These are phyloP conservation scores for Xylariaceae sp. DNA, from an alignment of 2,329 filamentous ascomycete species.

Conservation along the genomic window DNA sequence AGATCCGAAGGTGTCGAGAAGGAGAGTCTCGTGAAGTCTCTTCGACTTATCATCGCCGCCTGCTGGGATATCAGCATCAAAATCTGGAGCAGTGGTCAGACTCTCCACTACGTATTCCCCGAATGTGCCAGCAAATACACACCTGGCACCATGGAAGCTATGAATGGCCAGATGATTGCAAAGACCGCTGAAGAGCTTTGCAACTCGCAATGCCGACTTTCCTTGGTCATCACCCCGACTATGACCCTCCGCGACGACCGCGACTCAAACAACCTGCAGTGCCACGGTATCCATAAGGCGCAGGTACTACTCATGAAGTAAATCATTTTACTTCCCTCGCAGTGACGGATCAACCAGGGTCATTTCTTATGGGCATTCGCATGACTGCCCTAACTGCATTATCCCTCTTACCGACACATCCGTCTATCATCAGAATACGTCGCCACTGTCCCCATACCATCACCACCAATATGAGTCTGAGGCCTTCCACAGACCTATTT, in stretches of 20 bases:
- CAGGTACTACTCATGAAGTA: conserved; percentile 34
- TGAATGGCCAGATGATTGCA: conserved; percentile 23
- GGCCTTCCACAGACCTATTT: no score
- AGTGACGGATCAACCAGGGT: neutral
- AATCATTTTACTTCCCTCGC: neutral
- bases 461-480: no score
- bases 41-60: conserved; percentile 24
- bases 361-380: neutral
- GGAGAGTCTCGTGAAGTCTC: conserved; percentile 15
- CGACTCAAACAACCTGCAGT: conserved; percentile 17
- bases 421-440: neutral
- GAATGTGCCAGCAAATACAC: conserved; percentile 27
- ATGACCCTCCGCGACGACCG: conserved; percentile 29
- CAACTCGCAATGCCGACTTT: conserved; percentile 25
- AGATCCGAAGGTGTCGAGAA: conserved; percentile 17
- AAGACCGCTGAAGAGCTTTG: conserved; percentile 22
- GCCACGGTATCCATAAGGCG: conserved; percentile 27
- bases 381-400: neutral
- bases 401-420: neutral
- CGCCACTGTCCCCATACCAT: neutral
- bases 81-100: conserved; percentile 31
- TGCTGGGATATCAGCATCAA: conserved; percentile 29
- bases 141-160: conserved; percentile 26
- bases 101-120: conserved; percentile 31
- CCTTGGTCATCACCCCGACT: conserved; percentile 29